A percentile compares a stretch with the other conserved stretches of the same genome.
These are phyloP conservation scores for Wakefieldia striispora DNA, from an alignment of 768 basidiomycete species.

Conservation along the genomic window DNA sequence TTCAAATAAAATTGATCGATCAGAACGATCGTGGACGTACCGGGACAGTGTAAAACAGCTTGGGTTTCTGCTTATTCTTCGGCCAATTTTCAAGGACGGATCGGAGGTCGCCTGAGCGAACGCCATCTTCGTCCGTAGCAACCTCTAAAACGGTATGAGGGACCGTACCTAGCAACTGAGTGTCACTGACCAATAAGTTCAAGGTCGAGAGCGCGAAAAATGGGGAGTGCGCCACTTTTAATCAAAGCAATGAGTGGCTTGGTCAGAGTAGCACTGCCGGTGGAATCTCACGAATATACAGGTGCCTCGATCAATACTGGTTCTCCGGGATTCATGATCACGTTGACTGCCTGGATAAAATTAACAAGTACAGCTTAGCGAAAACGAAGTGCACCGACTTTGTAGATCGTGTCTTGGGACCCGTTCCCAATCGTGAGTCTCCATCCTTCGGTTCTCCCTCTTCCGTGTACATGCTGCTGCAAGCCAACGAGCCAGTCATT, in stretches of 20 bases:
- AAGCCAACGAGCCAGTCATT: constrained; percentile 68
- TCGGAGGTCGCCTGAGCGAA: constrained; percentile 58
- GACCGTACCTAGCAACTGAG: neutral
- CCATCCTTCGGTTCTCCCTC: constrained; percentile 68
- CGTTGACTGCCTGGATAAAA: constrained; percentile 56
- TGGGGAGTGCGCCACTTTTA: constrained; percentile 62
- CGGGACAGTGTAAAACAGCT: constrained; percentile 77
- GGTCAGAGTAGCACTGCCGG: constrained; percentile 13
- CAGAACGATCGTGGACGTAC: constrained; percentile 36
- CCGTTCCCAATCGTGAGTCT: constrained; percentile 74
- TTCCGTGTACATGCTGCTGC: constrained; percentile 67
- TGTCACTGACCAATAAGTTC: constrained; percentile 54
- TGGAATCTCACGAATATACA: constrained; percentile 59
- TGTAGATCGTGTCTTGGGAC: constrained; percentile 87
- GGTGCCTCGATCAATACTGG: constrained; percentile 80
- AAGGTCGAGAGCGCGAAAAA: constrained; percentile 54
- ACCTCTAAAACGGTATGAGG: constrained; percentile 53
- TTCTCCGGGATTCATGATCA: constrained; percentile 78
- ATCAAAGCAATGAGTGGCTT: constrained; percentile 6
- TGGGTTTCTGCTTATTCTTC: constrained; percentile 64
- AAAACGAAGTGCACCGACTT: constrained; percentile 44
- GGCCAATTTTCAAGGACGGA: constrained; percentile 76
- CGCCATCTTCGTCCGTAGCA: constrained; percentile 70
- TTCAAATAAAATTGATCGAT: constrained; percentile 2
- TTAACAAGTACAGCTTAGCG: constrained; percentile 5